Evolutionary conservation across 306 rosid species (phyloP), one percentile per base, ranked within the genome.

Genomic region (Carpinus fangiana): DNA sequence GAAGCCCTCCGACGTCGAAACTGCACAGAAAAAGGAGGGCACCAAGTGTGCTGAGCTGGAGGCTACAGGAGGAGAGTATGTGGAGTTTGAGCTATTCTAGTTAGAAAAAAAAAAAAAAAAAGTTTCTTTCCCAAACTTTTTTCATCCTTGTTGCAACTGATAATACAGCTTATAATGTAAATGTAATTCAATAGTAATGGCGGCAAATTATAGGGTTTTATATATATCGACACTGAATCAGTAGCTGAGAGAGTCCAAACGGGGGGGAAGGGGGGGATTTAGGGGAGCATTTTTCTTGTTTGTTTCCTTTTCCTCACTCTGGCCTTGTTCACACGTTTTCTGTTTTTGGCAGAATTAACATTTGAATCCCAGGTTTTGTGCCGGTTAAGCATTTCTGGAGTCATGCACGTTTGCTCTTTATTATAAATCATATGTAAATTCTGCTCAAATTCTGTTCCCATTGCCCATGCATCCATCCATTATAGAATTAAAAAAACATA

Each of bases 81-180:
- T 82, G 80, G 93, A 86, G 84, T 95, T 95, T 86, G 91, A 90
- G 75, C 83, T 92, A 86, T 92, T 95, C 87, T 95, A 95, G 91
- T 74, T 68, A 67, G 46, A 54, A 46, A 57, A 78, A 70, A 64
- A 41, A 41, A 38, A 41, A 3, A 4, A 5, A 5, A 6, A 7
- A 61, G 74, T 51, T 73, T 73, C 78, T 73, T 65, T 82, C 70
- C 73, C 48, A 46, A 72, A 28, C 69, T 71, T 83, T 41, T 79
- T 64, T 46, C 71, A 53, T 78, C 50, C 38, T 72, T 79, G 75
- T 67, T 87, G 78, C 78, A 80, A 87, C 86, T 76, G 81, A 77
- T 84, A 73, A 77, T 86, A 79, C 86, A 89, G 90, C 84, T 84
- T 84, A 82, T 88, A 84, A 82, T 73, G 75, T 88, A 80, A 82